Base-by-base conservation (phyloP, 768 basidiomycete species). In the Pisolithus albus region DNA sequence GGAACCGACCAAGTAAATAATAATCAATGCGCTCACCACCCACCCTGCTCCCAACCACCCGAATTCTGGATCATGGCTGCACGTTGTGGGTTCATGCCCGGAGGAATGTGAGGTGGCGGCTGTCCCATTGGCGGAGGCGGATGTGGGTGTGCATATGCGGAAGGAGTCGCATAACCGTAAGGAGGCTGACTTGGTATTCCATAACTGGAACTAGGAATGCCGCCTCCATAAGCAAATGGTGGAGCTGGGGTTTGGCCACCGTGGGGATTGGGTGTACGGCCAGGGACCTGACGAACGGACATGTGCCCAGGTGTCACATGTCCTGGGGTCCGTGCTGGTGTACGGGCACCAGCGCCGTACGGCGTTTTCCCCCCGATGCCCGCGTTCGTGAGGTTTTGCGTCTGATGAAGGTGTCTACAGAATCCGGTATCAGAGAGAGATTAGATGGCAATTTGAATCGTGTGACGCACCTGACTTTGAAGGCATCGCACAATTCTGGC, bases 401-500 rank as follows among this genome's bases (percentile, higher is more conserved):
- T 85, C 66, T 88, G 84, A 59, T 89, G 84, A 41, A 88, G 72
- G 71, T 90, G 87, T 59, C 87, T 86, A 55, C 39, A 50, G 38
- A 23, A 56, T 36, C 11, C 26, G 8, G n/a, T 60, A 50, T 48
- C 49, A 26, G 42, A 44, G 38, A 23, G 24, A 45, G 26, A 45
- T 18, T 26, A 34, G 54, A 24, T 21, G 26, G 41, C 40, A 43
- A 39, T 21, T 24, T 39, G 28, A 30, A 3, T n/a, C 4, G 1
- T 16, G 15, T n/a, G 28, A 45, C 75, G 59, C 60, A 84, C 84
- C 84, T 70, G 62, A 90, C 82, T 82, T 97, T 97, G 82, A 98
- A 98, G 18, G 94, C 93, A 65, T 97, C 94, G 57, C 95, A 96
- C 5, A 98, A 72, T 66, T 96, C 92, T 4, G 89, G 84, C 23